Base-by-base conservation (phyloP, 163 green algal genomes). In the Chlamydomonas reinhardtii region DNA sequence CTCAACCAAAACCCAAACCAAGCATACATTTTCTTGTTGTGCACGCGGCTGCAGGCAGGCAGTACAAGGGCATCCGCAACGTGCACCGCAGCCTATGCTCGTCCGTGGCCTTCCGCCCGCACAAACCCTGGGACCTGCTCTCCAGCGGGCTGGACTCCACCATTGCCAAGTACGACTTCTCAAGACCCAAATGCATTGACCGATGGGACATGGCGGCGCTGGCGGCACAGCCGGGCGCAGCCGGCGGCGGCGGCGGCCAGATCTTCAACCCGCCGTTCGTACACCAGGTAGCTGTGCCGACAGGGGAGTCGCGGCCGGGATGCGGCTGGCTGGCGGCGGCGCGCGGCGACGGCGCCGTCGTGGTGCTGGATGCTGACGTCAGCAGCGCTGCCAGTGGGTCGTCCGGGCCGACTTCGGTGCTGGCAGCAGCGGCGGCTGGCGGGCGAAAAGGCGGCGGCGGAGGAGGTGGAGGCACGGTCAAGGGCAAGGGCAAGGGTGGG, bases 211-310 rank as follows among this genome's bases (percentile, higher is more conserved):
- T 91, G 88, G 73, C 39, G 27, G 71, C 82, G 6, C 73, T 91
- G 76, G 35, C 74, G 75, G 39, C 73, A 14, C 52, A 16, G 31
- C 34, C 29, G 20, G 76, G 19, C 24, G 70, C 48, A 2, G 62
- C 29, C 69, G 48, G 74, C 52, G 65, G 76, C 25, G 71, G 73
- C 73, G 59, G 76, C 20, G 87, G 87, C 29, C 87, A 91, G 65
- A 72, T 91, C 61, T 91, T 74, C 74, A 91, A 91, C 66, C 88
- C 88, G 35, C 88, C 88, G 14, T 88, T 90, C 62, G 88, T 91
- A n/a, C 82, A 91, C 61, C 75, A 87, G 37, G 16, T 91, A 2
- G 62, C 82, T 43, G 62, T 83, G 29, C 87, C 87, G 24, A 20
- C 52, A 66, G 62, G 34, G 25, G 76, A 90, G 20, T 37, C 54